Percentiles rank a stretch among this genome's conserved stretches.
phyloP scores from a whole-genome alignment of 2,329 filamentous ascomycete genomes.

The Reticulascus tulasneorum region DNA sequence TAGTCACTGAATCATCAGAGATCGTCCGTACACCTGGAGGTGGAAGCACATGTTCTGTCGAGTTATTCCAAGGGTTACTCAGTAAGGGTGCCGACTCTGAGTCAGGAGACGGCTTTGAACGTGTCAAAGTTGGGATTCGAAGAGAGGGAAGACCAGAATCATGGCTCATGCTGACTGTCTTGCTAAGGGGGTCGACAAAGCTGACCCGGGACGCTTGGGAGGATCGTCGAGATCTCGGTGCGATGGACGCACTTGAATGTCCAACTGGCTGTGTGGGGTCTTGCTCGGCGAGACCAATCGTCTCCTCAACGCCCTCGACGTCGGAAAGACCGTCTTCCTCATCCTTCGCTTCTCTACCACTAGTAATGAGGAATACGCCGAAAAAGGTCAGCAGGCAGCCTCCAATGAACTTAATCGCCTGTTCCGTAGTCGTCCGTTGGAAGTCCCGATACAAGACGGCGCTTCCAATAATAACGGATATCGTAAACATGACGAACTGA shows the following conservation, averaged over 20 bases:
- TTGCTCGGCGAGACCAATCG: slow-evolving; percentile 56
- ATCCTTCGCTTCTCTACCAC: slow-evolving; percentile 61
- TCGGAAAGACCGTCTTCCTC: slow-evolving; percentile 55
- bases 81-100: slow-evolving; percentile 35
- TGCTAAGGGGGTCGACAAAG: slow-evolving; percentile 34
- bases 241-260: slow-evolving; percentile 25
- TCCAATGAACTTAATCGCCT: slow-evolving; percentile 79
- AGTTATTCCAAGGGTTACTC: slow-evolving; percentile 40
- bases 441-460: slow-evolving; percentile 94
- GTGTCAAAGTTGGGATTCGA: slow-evolving; percentile 25
- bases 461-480: slow-evolving; percentile 92
- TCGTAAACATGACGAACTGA: slow-evolving; percentile 94
- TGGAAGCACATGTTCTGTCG: slow-evolving; percentile 25
- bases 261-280: slow-evolving; percentile 37
- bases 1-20: slow-evolving; percentile 32
- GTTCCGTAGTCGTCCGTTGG: slow-evolving; percentile 69
- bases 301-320: slow-evolving; percentile 58
- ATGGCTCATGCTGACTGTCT: slow-evolving; percentile 29
- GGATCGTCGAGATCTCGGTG: slow-evolving; percentile 39
- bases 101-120: slow-evolving; percentile 26
- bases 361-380: slow-evolving; percentile 96
- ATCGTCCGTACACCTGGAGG: slow-evolving; percentile 32
- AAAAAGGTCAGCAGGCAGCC: slow-evolving; percentile 91
- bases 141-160: slow-evolving; percentile 31
- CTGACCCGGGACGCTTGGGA: slow-evolving; percentile 44